Percentiles rank a stretch among this genome's conserved stretches.
phyloP scores from a whole-genome alignment of 2,329 filamentous ascomycete genomes.

The Cercospora citrullina region DNA sequence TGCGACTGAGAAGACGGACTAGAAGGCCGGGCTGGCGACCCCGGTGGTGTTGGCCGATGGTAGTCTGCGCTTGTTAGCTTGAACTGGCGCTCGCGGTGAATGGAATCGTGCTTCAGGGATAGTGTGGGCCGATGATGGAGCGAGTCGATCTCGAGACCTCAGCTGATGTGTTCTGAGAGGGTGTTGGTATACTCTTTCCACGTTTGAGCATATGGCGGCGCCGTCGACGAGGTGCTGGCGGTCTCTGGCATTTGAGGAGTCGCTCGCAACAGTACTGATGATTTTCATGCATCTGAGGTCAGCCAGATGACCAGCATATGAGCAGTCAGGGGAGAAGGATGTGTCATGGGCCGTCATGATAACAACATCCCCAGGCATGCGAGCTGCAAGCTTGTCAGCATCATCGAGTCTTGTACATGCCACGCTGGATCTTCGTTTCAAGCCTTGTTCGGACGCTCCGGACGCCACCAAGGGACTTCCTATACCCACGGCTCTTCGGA shows the following conservation, averaged over 20 bases:
- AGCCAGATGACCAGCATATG: neutral
- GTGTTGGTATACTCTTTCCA: neutral
- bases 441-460: constrained; percentile 2
- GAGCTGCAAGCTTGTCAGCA: neutral
- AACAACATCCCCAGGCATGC: neutral
- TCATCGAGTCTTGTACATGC: neutral
- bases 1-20: neutral
- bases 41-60: neutral
- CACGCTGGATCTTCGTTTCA: neutral
- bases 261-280: neutral
- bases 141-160: neutral
- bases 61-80: constrained; percentile 1
- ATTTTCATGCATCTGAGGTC: neutral
- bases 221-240: neutral
- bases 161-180: neutral
- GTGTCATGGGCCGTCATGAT: neutral
- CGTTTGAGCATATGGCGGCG: neutral
- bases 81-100: neutral
- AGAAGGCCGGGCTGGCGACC: neutral
- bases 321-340: neutral
- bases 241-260: neutral
- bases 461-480: constrained; percentile 2
- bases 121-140: constrained; percentile 1
- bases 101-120: constrained; percentile 1
- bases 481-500: neutral